Evolutionary conservation across 2,329 filamentous ascomycete genomes (phyloP), one percentile per base, ranked within the genome.

Genomic region (Triangularia verruculosa): DNA sequence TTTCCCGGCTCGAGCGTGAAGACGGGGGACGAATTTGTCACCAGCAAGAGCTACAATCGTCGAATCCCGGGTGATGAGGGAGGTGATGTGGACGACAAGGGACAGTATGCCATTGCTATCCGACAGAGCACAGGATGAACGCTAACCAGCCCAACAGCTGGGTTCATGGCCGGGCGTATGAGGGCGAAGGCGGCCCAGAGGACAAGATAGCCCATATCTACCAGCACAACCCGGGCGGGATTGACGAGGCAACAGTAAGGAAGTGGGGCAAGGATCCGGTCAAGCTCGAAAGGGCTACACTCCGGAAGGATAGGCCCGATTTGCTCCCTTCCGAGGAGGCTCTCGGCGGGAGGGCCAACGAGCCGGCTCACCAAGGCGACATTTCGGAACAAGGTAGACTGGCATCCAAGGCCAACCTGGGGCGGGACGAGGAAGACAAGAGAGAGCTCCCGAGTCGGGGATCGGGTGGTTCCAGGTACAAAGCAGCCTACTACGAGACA

Each of bases 61-160:
- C 75, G 77, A 8, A 81, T 82, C 27, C 78, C 79, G 15, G 76
- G 76, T 2, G 75, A 76, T 63, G 79, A 82, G 70, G 80, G 79
- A 27, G 80, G 80, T 15, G 73, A 75, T 6, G 65, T 79, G 0
- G 80, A 82, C 61, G 76, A 78, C 39, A 77, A 74, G 15, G 80
- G 80, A 64, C 75, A 79, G 81, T 80, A 75, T 68, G 76, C 51
- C 51, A 15, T 27, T 12, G 13, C 24, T 47, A 20, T 17, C n/a
- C 39, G 39, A 20, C n/a, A 20, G n/a, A 47, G n/a, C 4, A 8
- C 39, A 20, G 20, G 3, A 28, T 12, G 22, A 13, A 27, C 47
- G 6, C 51, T 25, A 9, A 54, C 22, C 12, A 15, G 39, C 7
- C 22, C 5, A 4, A 8, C 30, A 82, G 80, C 64, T 77, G 80